A percentile compares a stretch with the other conserved stretches of the same genome.
These are phyloP conservation scores for Carex cristatella DNA, from an alignment of 176 grass and related monocot species.

Conservation along the genomic window DNA sequence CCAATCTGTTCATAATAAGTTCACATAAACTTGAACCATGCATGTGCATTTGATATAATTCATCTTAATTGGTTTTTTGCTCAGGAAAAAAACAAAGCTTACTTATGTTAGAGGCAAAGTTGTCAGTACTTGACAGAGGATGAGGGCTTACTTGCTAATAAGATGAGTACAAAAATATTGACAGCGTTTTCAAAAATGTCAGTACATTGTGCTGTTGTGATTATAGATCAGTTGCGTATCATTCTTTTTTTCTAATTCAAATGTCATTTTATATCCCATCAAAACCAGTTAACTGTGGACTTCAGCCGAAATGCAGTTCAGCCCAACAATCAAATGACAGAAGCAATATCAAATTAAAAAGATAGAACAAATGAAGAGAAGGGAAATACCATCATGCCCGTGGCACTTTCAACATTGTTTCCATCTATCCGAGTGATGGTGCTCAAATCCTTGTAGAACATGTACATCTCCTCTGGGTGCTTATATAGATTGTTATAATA, in stretches of 20 bases:
- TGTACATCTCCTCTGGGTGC: constrained; percentile 18
- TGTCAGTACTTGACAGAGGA: not conserved
- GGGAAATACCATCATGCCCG: constrained; percentile 3
- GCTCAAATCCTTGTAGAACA: constrained; percentile 27
- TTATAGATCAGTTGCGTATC: not conserved
- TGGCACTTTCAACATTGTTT: constrained; percentile 8
- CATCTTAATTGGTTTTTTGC: not conserved
- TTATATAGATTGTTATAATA: constrained; percentile 21
- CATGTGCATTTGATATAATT: not conserved
- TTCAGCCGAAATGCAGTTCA: not conserved
- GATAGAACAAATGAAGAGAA: not conserved
- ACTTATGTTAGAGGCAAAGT: not conserved
- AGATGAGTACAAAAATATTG: not conserved
- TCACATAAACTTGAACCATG: not conserved
- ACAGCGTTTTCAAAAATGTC: not conserved
- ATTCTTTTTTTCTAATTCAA: not conserved
- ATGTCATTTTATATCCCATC: not conserved
- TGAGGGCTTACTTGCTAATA: not conserved
- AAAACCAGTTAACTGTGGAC: not conserved
- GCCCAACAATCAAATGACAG: not conserved
- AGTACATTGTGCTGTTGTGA: not conserved
- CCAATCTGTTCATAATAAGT: not conserved
- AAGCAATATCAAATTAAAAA: not conserved
- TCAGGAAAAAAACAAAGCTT: not conserved
- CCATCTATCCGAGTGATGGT: constrained; percentile 11